A percentile compares a stretch with the other conserved stretches of the same genome.
These are phyloP conservation scores for Dicorynia guianensis DNA, from an alignment of 306 rosid species.

Conservation along the genomic window DNA sequence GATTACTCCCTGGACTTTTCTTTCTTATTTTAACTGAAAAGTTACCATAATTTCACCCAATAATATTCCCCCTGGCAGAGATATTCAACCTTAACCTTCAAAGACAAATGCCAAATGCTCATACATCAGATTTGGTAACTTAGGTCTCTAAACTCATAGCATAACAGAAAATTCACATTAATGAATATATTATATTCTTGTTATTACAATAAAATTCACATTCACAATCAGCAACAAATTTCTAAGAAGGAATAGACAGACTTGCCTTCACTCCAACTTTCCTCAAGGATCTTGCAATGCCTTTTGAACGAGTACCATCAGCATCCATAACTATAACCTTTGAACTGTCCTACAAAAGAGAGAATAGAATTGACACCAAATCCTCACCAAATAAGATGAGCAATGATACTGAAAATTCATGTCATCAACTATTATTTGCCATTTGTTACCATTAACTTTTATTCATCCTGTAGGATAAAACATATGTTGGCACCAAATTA, in stretches of 20 bases:
- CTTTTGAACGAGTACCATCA: constrained; percentile 82
- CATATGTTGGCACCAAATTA: constrained; percentile 3
- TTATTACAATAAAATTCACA: too few relatives aligned
- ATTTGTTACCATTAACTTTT: constrained; percentile 6
- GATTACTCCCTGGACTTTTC: neutral
- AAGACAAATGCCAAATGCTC: constrained; percentile 25
- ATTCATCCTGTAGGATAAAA: constrained; percentile 15
- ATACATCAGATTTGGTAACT: constrained; percentile 35
- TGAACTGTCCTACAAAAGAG: constrained; percentile 91
- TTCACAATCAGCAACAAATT: constrained; percentile 17
- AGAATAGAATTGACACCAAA: constrained; percentile 51
- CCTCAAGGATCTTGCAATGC: constrained; percentile 89
- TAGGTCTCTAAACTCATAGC: constrained; percentile 19
- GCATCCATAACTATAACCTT: constrained; percentile 90
- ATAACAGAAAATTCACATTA: constrained; percentile 2
- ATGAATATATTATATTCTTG: neutral
- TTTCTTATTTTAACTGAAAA: neutral
- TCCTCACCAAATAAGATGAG: constrained; percentile 36
- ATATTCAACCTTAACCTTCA: constrained; percentile 38
- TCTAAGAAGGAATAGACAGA: constrained; percentile 44
- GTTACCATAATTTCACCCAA: too few relatives aligned
- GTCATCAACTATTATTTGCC: constrained; percentile 15
- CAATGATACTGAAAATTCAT: constrained; percentile 26
- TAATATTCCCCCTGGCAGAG: neutral
- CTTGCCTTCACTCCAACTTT: constrained; percentile 88